phyloP scores from a whole-genome alignment of 257 asterid species.

The Solanum peruvianum region DNA sequence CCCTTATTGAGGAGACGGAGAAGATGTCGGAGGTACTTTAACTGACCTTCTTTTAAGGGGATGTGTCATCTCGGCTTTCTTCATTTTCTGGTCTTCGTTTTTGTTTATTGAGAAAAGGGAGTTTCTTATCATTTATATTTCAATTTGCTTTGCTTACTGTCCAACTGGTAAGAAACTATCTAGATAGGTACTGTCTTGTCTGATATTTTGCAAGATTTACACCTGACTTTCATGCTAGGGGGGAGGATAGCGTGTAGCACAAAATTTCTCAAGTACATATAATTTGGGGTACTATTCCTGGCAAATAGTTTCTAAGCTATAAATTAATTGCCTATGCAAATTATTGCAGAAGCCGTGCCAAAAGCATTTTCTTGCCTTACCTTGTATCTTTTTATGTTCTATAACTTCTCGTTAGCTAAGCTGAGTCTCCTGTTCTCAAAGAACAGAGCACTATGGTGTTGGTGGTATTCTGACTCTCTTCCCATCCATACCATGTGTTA shows the following conservation, averaged over 20 bases:
- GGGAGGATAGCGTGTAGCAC: neutral
- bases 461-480: neutral
- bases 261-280: neutral
- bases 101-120: neutral
- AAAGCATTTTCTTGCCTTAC: neutral
- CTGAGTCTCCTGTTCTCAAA: neutral
- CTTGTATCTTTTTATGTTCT: neutral
- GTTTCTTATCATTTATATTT: neutral
- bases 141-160: neutral
- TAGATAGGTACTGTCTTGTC: neutral
- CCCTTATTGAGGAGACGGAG: slow-evolving; percentile 91
- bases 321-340: neutral
- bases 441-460: neutral
- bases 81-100: neutral
- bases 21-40: slow-evolving; percentile 64
- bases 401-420: neutral
- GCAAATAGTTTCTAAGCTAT: neutral
- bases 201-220: neutral
- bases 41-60: neutral
- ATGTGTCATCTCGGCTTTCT: neutral
- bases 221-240: neutral
- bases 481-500: neutral
- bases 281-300: neutral
- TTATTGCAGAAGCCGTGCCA: neutral
- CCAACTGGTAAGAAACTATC: neutral